Evolutionary conservation across 495 filamentous ascomycete genomes (phyloP).

Genomic region (Podospora didyma): DNA sequence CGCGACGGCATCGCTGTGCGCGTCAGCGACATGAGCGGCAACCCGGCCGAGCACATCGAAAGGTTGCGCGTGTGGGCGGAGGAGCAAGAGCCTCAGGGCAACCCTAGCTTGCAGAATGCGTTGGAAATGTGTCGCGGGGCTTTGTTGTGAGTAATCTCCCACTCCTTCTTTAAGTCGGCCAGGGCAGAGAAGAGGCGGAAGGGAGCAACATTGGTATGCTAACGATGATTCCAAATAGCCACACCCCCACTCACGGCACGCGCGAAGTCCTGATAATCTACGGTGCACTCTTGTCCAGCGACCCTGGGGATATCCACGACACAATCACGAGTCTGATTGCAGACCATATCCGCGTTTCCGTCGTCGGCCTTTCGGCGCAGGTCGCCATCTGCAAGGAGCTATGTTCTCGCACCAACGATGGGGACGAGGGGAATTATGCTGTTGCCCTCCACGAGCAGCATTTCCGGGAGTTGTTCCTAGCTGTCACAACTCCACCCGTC

Average conservation of each 20-base stretch:
- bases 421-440: conserved; percentile 69
- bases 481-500: conserved; percentile 82
- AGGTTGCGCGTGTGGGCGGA: conserved; percentile 64
- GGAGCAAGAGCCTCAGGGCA: conserved; percentile 76
- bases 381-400: conserved; percentile 90
- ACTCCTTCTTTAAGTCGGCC: neutral
- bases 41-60: conserved; percentile 82
- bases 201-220: neutral
- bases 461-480: conserved; percentile 84
- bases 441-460: conserved; percentile 86
- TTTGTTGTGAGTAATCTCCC: conserved; percentile 58
- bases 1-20: conserved; percentile 82
- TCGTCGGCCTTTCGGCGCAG: conserved; percentile 87
- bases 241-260: conserved; percentile 89
- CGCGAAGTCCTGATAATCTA: conserved; percentile 88
- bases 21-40: conserved; percentile 86
- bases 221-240: conserved; percentile 40
- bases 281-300: conserved; percentile 82
- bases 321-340: conserved; percentile 72
- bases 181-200: too few species aligned
- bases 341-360: conserved; percentile 78
- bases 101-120: conserved; percentile 90
- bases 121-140: conserved; percentile 89
- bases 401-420: conserved; percentile 77
- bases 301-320: conserved; percentile 92